Evolutionary conservation across 1,284 basidiomycete genomes (phyloP).

Genomic region (Leccinum ambiguum): DNA sequence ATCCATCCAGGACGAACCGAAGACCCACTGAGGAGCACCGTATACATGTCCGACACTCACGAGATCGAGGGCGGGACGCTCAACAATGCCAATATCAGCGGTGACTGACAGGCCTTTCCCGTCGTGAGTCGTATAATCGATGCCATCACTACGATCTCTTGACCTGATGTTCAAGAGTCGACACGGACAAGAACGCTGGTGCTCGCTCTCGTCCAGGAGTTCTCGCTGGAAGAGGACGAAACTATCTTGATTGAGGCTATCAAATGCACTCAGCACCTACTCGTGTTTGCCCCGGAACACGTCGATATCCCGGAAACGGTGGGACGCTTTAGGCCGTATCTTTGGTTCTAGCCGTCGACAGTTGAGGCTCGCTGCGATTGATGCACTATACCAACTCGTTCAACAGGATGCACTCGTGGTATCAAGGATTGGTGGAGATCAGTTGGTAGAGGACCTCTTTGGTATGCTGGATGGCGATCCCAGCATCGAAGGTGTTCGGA

Average conservation of each 20-base stretch:
- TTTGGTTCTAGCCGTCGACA: conserved; percentile 77
- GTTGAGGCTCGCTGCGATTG: conserved; percentile 92
- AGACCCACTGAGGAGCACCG: conserved; percentile 15
- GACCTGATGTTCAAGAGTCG: conserved; percentile 91
- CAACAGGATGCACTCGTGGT: conserved; percentile 93
- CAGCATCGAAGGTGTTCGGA: conserved; percentile 90
- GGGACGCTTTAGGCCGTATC: conserved; percentile 69
- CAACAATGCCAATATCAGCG: conserved; percentile 76
- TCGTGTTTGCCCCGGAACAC: conserved; percentile 91
- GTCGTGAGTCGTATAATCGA: conserved; percentile 91
- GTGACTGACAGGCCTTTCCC: conserved; percentile 85
- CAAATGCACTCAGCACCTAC: conserved; percentile 93
- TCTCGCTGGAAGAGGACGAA: conserved; percentile 85
- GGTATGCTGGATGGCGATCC: conserved; percentile 94
- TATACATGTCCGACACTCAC: conserved; percentile 91
- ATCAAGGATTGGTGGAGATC: conserved; percentile 93
- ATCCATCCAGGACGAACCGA: conserved; percentile 11
- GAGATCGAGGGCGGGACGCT: conserved; percentile 92
- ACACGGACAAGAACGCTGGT: conserved; percentile 79
- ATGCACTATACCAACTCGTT: conserved; percentile 95
- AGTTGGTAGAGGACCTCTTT: conserved; percentile 93
- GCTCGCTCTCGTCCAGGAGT: conserved; percentile 84
- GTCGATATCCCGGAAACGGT: conserved; percentile 81
- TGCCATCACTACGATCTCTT: conserved; percentile 82
- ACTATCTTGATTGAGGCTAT: conserved; percentile 92